These are phyloP conservation scores for Fusarium chlamydosporum DNA, from an alignment of 2,329 filamentous ascomycete species.

Conservation along the genomic window DNA sequence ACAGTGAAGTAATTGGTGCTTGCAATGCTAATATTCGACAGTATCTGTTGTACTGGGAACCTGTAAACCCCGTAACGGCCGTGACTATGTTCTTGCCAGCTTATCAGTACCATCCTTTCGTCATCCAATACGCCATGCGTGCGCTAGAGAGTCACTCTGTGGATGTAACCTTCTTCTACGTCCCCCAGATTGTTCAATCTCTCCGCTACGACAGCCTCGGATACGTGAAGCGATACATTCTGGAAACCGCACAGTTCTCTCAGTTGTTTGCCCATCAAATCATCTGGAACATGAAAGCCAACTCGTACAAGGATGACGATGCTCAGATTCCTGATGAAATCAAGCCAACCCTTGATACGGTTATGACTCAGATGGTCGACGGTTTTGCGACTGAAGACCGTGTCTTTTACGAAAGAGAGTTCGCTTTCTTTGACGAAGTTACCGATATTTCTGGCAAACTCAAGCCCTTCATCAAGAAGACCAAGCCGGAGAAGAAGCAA, in stretches of 20 bases:
- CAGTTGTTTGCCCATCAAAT: constrained; percentile 99
- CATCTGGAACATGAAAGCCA: constrained; percentile 99
- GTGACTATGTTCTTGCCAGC: constrained; percentile 93
- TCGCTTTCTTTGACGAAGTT: constrained; percentile 97
- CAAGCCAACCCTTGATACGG: constrained; percentile 92
- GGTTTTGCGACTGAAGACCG: constrained; percentile 85
- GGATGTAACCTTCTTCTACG: constrained; percentile 99
- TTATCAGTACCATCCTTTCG: constrained; percentile 90
- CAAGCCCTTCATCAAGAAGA: constrained; percentile 90
- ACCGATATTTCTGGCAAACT: constrained; percentile 96
- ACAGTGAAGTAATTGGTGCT: neutral
- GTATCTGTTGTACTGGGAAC: constrained; percentile 93
- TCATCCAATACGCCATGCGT: constrained; percentile 97
- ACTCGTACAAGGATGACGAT: constrained; percentile 97
- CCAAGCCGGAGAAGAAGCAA: constrained; percentile 97
- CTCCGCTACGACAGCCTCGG: constrained; percentile 93
- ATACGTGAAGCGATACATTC: constrained; percentile 95
- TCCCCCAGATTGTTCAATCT: constrained; percentile 96
- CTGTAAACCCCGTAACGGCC: constrained; percentile 92
- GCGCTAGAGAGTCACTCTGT: constrained; percentile 93
- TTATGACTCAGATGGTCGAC: constrained; percentile 85
- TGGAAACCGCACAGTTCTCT: constrained; percentile 97
- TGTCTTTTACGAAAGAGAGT: constrained; percentile 93
- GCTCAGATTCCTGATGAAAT: constrained; percentile 89
- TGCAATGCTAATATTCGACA: constrained; percentile 54